A percentile compares a stretch with the other conserved stretches of the same genome.
phyloP scores from a whole-genome alignment of 768 basidiomycete genomes.

The Cytidiella melzeri region DNA sequence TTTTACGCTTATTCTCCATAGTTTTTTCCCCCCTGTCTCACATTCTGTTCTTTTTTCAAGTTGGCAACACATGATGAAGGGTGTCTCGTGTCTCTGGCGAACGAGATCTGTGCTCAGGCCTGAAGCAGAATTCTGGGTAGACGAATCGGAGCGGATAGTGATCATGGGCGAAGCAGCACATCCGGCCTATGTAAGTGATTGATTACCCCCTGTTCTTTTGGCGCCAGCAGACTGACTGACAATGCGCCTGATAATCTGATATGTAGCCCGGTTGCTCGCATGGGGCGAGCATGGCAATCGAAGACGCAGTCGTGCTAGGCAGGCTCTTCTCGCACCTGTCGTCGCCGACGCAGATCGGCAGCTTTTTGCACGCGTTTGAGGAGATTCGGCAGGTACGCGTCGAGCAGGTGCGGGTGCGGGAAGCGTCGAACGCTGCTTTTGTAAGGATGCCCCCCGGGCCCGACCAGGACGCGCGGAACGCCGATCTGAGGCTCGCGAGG shows the following conservation, averaged over 20 bases:
- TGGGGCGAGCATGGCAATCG: slow-evolving; percentile 18
- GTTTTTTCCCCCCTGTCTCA: no score
- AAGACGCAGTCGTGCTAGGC: slow-evolving; percentile 28
- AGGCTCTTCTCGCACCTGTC: slow-evolving; percentile 27
- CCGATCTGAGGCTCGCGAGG: slow-evolving; percentile 22
- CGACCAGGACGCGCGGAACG: slow-evolving; percentile 8
- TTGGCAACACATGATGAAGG: not conserved
- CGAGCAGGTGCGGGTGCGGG: slow-evolving; percentile 13
- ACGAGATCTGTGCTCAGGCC: not conserved
- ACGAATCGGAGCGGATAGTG: slow-evolving; percentile 19
- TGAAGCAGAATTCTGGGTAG: slow-evolving; percentile 23
- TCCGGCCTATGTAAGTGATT: slow-evolving; percentile 21
- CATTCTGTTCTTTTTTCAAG: not conserved
- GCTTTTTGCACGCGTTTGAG: slow-evolving; percentile 21
- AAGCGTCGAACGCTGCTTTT: slow-evolving; percentile 14
- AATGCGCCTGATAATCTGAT: slow-evolving; percentile 14
- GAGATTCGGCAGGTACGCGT: slow-evolving; percentile 22
- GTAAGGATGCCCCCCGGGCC: slow-evolving; percentile 18
- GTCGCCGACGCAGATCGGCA: slow-evolving; percentile 18
- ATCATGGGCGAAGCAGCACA: slow-evolving; percentile 29
- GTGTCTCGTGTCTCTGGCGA: not conserved
- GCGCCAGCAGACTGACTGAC: not conserved
- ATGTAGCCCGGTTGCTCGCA: slow-evolving; percentile 3
- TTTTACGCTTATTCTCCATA: no score
- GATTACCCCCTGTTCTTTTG: not conserved